Evolutionary conservation across 208 protist genomes (phyloP), one percentile per base, ranked within the genome.

Genomic region (Blechomonas ayalai): DNA sequence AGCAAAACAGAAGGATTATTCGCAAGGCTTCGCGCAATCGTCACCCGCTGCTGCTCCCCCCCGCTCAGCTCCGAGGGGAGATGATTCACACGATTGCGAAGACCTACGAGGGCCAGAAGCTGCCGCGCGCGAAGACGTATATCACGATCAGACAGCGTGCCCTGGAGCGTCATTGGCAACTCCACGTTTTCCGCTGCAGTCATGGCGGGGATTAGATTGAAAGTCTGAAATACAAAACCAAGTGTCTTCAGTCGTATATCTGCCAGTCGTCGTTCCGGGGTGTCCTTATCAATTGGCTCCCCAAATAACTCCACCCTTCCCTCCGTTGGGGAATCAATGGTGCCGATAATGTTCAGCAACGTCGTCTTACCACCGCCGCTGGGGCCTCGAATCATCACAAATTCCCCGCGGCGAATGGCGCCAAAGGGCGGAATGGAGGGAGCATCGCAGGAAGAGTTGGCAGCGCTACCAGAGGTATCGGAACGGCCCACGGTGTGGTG

Each of bases 181-280:
- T 97, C 94, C 31, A 98, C 95, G 62, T 98, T 98, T 59, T 98
- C 97, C 26, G 79, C 88, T 0, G 97, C 97, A 18, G 80, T 95
- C 91, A 98, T 97, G 22, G 96, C 98, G 3, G 96, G 67, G 19
- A 98, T 90, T 13, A 98, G 70, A 53, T 98, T 98, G 54, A 98
- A 98, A 0, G 94, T 98, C 66, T 98, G 97, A 49, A 98, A 98
- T 0, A 98, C 97, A 66, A 98, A 98, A 5, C 94, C 89, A 26
- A 98, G 86, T 16, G 79, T 92, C 20, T 64, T 54, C 4, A 98
- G 73, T 13, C 96, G 82, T n/a, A 98, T 66, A 43, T 90, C 72
- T 3, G 96, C 60, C 23, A 98, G 58, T 15, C 70, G 67, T 23
- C 23, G 55, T 50, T 98, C 95, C 5, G 44, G 63, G 0, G 83